phyloP scores from a whole-genome alignment of 1,284 basidiomycete genomes.

The Pseudozyma hubeiensis region DNA sequence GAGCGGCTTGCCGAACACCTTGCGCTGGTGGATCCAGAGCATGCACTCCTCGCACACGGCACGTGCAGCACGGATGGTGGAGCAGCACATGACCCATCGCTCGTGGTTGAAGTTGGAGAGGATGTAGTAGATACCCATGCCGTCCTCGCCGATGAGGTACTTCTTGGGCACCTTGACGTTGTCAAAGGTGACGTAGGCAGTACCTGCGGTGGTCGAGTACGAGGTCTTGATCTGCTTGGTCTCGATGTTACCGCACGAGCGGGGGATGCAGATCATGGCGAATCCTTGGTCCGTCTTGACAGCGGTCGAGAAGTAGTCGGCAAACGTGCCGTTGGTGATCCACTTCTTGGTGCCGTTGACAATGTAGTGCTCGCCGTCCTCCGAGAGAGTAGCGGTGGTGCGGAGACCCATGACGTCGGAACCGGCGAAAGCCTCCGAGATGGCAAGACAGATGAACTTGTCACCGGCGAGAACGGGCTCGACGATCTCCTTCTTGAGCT shows the following conservation, averaged over 20 bases:
- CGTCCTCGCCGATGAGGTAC: constrained; percentile 85
- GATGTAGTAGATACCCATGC: constrained; percentile 81
- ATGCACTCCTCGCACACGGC: constrained; percentile 63
- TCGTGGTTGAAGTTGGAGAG: constrained; percentile 72
- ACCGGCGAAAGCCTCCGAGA: constrained; percentile 90
- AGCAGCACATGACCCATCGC: constrained; percentile 78
- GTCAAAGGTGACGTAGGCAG: constrained; percentile 87
- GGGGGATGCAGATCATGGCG: constrained; percentile 81
- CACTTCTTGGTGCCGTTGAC: constrained; percentile 73
- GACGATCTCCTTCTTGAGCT: constrained; percentile 80
- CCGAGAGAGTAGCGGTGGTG: constrained; percentile 83
- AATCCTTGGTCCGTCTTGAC: constrained; percentile 77
- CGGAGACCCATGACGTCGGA: constrained; percentile 79
- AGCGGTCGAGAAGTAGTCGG: constrained; percentile 72
- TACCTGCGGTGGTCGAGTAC: constrained; percentile 71
- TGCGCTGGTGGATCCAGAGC: constrained; percentile 68
- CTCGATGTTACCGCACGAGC: constrained; percentile 74
- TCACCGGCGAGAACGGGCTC: constrained; percentile 83
- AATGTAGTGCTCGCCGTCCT: constrained; percentile 77
- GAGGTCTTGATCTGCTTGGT: constrained; percentile 81
- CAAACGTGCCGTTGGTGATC: constrained; percentile 86
- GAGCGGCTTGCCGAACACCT: constrained; percentile 73
- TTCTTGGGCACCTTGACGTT: constrained; percentile 86
- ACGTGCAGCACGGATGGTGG: constrained; percentile 74
- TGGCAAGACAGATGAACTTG: constrained; percentile 85